Evolutionary conservation across 768 basidiomycete genomes (phyloP).

Genomic region (Pulveroboletus sp.): DNA sequence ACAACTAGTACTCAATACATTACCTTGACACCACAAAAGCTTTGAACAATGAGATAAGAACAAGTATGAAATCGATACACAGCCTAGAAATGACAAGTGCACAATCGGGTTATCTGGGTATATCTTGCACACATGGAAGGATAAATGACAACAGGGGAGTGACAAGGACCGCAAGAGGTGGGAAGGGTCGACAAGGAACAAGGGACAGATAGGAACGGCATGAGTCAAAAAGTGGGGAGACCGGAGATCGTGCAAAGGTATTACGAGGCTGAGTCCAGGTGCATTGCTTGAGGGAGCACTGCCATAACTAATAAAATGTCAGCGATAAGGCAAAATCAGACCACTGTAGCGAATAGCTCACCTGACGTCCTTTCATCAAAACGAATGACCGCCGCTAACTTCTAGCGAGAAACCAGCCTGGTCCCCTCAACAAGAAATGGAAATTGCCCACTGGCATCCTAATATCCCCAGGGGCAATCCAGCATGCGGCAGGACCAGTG

Average conservation of each 20-base stretch:
- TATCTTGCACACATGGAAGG: conserved; percentile 9
- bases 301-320: conserved; percentile 1
- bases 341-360: conserved; percentile 1
- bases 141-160: conserved; percentile 1
- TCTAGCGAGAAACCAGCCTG: neutral
- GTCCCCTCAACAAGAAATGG: conserved; percentile 1
- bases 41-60: conserved; percentile 11
- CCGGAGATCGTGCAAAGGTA: neutral
- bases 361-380: conserved; percentile 1
- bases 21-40: conserved; percentile 1
- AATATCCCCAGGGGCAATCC: neutral
- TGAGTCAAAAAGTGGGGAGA: neutral
- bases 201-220: neutral
- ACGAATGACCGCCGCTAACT: neutral
- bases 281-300: neutral
- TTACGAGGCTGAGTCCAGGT: neutral
- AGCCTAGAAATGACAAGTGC: conserved; percentile 11
- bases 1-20: too few species aligned
- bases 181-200: neutral
- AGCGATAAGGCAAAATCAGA: neutral
- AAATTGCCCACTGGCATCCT: neutral
- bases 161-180: neutral
- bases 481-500: neutral
- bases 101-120: conserved; percentile 14
- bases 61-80: conserved; percentile 13